Percentiles rank a stretch among this genome's conserved stretches.
These are phyloP conservation scores for Sclerotinia nivalis DNA, from an alignment of 2,329 filamentous ascomycete genomes.

Conservation along the genomic window DNA sequence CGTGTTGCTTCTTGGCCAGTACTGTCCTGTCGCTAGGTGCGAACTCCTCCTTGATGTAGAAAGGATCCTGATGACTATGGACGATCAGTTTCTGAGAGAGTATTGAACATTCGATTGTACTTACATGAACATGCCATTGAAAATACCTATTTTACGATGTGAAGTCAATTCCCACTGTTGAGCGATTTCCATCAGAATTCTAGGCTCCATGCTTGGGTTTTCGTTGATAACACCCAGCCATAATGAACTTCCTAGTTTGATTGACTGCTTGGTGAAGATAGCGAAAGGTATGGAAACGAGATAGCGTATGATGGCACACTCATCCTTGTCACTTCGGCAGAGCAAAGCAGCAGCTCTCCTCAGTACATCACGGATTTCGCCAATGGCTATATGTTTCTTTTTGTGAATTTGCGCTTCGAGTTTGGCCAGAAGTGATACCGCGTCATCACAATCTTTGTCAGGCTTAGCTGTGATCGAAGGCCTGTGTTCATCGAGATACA, in stretches of 20 bases:
- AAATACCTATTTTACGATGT: constrained; percentile 75
- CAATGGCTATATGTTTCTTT: constrained; percentile 68
- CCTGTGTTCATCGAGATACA: constrained; percentile 55
- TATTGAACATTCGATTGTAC: constrained; percentile 35
- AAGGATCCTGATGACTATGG: constrained; percentile 73
- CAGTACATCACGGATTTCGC: constrained; percentile 77
- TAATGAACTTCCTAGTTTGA: constrained; percentile 90
- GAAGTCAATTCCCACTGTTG: constrained; percentile 90
- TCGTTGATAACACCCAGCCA: constrained; percentile 98
- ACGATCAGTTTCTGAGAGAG: constrained; percentile 39
- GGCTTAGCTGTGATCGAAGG: constrained; percentile 46
- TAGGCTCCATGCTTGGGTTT: constrained; percentile 83
- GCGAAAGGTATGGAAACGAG: constrained; percentile 91
- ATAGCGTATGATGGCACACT: constrained; percentile 78
- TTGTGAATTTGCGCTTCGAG: constrained; percentile 70
- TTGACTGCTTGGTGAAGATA: constrained; percentile 91
- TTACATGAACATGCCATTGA: constrained; percentile 68
- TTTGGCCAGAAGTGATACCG: constrained; percentile 66
- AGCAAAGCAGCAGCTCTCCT: constrained; percentile 83
- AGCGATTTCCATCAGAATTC: constrained; percentile 81
- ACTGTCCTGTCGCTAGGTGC: constrained; percentile 81
- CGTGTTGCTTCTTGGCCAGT: constrained; percentile 73
- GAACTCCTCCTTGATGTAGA: constrained; percentile 89
- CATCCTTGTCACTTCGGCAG: constrained; percentile 73
- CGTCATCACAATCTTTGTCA: constrained; percentile 58